Percentiles rank a stretch among this genome's conserved stretches.
Conservation (phyloP, 441 rosid genomes). For the Croton setiger region DNA sequence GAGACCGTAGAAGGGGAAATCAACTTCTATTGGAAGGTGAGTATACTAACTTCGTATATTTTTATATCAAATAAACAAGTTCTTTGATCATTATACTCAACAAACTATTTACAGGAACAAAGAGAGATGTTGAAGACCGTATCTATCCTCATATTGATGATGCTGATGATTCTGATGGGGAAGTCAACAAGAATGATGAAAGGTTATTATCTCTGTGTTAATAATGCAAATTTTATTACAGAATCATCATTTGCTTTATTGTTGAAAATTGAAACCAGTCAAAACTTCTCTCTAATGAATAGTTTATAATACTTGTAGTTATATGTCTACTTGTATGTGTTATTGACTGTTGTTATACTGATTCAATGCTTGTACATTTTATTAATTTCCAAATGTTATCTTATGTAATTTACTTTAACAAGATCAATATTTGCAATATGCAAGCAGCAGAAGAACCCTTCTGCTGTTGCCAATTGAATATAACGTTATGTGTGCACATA, state of each 20-base stretch:
- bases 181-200: slow-evolving; percentile 66
- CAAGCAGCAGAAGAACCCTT: slow-evolving; percentile 1
- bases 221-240: neutral
- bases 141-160: slow-evolving; percentile 70
- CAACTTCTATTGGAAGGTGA: slow-evolving; percentile 80
- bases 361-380: neutral
- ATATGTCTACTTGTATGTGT: neutral
- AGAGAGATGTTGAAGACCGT: slow-evolving; percentile 77
- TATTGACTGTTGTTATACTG: neutral
- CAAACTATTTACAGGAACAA: slow-evolving; percentile 42
- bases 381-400: neutral
- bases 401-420: no score
- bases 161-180: slow-evolving; percentile 98
- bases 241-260: neutral
- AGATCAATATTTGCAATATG: neutral
- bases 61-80: neutral
- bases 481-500: neutral
- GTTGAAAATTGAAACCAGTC: neutral
- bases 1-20: slow-evolving; percentile 74
- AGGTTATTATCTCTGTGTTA: slow-evolving; percentile 43
- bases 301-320: neutral
- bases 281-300: neutral
- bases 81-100: slow-evolving; percentile 17
- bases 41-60: neutral
- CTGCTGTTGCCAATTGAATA: neutral